Base-by-base conservation (phyloP, 164 flowering plant genomes). In the Annona cherimola region DNA sequence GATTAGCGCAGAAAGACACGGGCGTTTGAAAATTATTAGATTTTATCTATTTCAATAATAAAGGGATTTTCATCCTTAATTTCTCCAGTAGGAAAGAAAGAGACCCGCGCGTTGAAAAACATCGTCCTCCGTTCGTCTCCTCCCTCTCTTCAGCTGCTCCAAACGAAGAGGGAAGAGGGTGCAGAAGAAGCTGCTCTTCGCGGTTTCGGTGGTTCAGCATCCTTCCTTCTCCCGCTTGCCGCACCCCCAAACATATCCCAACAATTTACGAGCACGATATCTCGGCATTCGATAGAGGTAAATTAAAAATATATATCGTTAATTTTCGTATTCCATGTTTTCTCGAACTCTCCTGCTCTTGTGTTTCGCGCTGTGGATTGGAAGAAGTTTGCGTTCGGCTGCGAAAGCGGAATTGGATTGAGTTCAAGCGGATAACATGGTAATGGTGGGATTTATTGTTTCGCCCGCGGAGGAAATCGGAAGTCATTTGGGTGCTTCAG, bases 201-300 rank as follows among this genome's bases (percentile, higher is more conserved):
- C 42, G 70, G 69, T 69, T 42, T 20, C 7, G 39, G 75, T 42
- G 79, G 77, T 74, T 73, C 80, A 75, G 0, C 44, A 9, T 8
- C 41, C 57, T 78, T 50, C 61, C 45, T 73, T 45, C 74, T 68
- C 78, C 45, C 69, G 76, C 82, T 74, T 83, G 63, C 74, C 76
- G 43, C 76, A 68, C 74, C 72, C 63, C 77, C 81, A 76, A 75
- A 71, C 87, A 80, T 73, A 41, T 62, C 71, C 78, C 45, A 73
- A 39, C 75, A 69, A 80, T 88, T 88, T 78, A 83, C 77, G 85
- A 84, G 81, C 91, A 83, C 89, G 79, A 87, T 87, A 82, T 81
- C 82, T 67, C 81, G 78, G 40, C 67, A 60, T 62, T 71, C 86
- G 71, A 77, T 76, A 75, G 83, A 75, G 82, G 85, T 78, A 71